Evolutionary conservation across 2,329 filamentous ascomycete species (phyloP).

Genomic region (Chaetomiaceae sp.): DNA sequence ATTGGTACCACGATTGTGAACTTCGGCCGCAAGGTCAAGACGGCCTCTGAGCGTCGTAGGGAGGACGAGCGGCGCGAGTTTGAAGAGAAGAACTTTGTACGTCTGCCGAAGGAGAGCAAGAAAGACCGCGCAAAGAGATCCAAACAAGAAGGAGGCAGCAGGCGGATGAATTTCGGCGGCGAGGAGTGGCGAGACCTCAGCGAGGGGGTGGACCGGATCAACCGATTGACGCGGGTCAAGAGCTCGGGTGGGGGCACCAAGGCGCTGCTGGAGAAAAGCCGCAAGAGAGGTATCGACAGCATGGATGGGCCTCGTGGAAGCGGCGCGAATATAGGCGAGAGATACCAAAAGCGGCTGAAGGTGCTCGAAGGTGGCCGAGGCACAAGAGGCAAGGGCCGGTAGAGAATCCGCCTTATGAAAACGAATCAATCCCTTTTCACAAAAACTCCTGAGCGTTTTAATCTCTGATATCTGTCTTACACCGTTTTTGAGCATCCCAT

Average conservation of each 20-base stretch:
- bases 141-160: slow-evolving; percentile 45
- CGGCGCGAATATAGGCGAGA: slow-evolving; percentile 64
- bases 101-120: slow-evolving; percentile 81
- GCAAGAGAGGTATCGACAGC: slow-evolving; percentile 70
- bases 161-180: slow-evolving; percentile 71
- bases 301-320: slow-evolving; percentile 65
- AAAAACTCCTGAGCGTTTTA: too few relatives aligned
- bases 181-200: slow-evolving; percentile 89
- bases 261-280: slow-evolving; percentile 72
- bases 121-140: slow-evolving; percentile 70
- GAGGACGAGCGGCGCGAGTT: slow-evolving; percentile 79
- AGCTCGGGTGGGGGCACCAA: slow-evolving; percentile 52
- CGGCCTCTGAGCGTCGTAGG: slow-evolving; percentile 66
- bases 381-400: slow-evolving; percentile 42
- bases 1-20: slow-evolving; percentile 85
- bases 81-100: slow-evolving; percentile 88
- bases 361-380: slow-evolving; percentile 44
- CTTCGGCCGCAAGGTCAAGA: slow-evolving; percentile 75
- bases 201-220: slow-evolving; percentile 81
- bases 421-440: too few relatives aligned
- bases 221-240: slow-evolving; percentile 71
- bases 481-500: too few relatives aligned
- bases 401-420: slow-evolving; percentile 9
- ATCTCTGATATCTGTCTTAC: too few relatives aligned
- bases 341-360: slow-evolving; percentile 67